Evolutionary conservation across 768 basidiomycete species (phyloP).

Genomic region (Rubroboletus pulcherrimus): DNA sequence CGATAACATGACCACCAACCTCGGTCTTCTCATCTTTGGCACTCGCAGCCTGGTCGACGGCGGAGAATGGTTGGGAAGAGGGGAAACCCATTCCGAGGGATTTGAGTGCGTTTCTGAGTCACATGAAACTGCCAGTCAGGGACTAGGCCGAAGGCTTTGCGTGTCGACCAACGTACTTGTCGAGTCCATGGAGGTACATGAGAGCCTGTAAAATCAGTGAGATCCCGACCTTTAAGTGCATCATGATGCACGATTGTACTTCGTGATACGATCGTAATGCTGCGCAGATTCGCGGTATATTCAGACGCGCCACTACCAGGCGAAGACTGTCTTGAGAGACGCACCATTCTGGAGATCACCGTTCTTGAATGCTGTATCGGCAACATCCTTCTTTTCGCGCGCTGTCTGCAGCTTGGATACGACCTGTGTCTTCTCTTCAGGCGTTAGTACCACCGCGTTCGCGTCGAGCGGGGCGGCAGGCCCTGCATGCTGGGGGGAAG

Average conservation of each 20-base stretch:
- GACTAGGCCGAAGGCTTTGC: neutral
- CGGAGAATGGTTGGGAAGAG: constrained; percentile 6
- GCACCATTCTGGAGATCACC: constrained; percentile 60
- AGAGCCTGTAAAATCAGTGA: constrained; percentile 45
- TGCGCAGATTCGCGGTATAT: constrained; percentile 25
- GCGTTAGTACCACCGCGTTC: constrained; percentile 14
- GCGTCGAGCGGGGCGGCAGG: constrained; percentile 15
- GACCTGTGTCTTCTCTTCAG: constrained; percentile 28
- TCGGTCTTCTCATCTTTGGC: constrained; percentile 59
- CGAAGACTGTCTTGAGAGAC: constrained; percentile 13
- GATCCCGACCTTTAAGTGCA: neutral
- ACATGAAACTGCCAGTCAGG: constrained; percentile 4
- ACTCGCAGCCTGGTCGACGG: constrained; percentile 30
- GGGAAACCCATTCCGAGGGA: constrained; percentile 41
- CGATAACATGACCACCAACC: constrained; percentile 34
- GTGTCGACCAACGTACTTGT: constrained; percentile 53
- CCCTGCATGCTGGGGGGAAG: neutral
- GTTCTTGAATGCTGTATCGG: constrained; percentile 64
- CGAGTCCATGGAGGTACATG: constrained; percentile 69
- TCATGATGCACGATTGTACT: constrained; percentile 36
- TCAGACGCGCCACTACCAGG: constrained; percentile 1
- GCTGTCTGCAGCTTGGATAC: constrained; percentile 55
- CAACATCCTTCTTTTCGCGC: constrained; percentile 62
- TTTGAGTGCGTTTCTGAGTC: constrained; percentile 50
- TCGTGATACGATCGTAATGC: constrained; percentile 72